phyloP scores from a whole-genome alignment of 192 early-diverging fungal species.

The Coemansia pectinata region DNA sequence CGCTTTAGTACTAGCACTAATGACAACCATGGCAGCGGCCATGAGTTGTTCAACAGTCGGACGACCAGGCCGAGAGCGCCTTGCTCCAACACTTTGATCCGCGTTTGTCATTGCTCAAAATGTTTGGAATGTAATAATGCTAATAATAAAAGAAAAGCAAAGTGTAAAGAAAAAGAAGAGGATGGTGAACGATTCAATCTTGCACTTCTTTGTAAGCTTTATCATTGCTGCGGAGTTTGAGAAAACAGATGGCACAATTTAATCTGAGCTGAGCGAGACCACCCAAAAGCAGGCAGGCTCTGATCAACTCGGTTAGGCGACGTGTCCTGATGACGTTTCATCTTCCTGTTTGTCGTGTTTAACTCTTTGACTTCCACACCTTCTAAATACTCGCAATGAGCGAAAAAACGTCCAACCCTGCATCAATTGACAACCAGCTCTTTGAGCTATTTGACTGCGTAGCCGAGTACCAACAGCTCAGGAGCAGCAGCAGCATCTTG shows the following conservation, averaged over 20 bases:
- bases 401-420: background rate
- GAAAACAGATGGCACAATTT: background rate
- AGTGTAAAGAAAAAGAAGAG: background rate
- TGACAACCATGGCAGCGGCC: too few relatives aligned
- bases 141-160: too few relatives aligned
- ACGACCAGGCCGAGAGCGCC: too few relatives aligned
- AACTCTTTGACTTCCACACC: background rate
- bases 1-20: too few relatives aligned
- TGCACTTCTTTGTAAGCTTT: background rate
- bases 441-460: conserved; percentile 26
- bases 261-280: background rate
- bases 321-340: background rate
- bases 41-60: too few relatives aligned
- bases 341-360: background rate
- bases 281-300: background rate
- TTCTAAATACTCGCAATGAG: background rate
- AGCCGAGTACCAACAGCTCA: conserved; percentile 33
- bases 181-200: background rate
- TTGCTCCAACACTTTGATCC: too few relatives aligned
- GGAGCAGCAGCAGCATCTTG: background rate
- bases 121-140: too few relatives aligned
- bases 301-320: background rate
- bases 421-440: conserved; percentile 15
- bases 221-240: background rate
- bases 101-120: too few relatives aligned